Base-by-base conservation (phyloP, 768 basidiomycete species). In the Dioszegia crocea region DNA sequence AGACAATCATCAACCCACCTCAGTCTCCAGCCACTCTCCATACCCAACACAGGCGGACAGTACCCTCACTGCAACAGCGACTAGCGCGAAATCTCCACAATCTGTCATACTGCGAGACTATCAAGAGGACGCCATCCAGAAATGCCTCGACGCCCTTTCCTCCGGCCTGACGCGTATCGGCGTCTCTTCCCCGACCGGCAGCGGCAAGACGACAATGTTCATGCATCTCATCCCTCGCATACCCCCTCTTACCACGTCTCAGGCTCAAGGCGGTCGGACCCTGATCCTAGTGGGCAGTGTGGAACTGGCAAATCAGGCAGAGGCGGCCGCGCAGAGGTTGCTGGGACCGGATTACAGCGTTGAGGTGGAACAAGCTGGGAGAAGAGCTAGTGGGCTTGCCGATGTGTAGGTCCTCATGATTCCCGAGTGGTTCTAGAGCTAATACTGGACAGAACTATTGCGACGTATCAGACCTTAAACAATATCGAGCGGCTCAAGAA, bases 201-300 rank as follows among this genome's bases (percentile, higher is more conserved):
- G 68, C 17, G 84, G 84, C 52, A 97, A 98, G 77, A 98, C 93
- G 0, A 88, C 89, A 0, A 87, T 96, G 53, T 98, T 98, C 77
- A 84, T 92, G 36, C 84, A 85, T 2, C 83, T 97, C 21, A 81
- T 94, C 19, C 84, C 85, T 9, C 82, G 84, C 5, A 81, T 94
- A 74, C 6, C 70, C 84, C 27, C 21, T 5, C 36, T n/a, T 3
- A 21, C 6, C 45, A 19, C 6, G 23, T 12, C 27, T 36, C 10
- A 53, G n/a, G 33, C 19, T 16, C 40, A 16, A 21, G 4, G 21
- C 26, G 78, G 21, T 1, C 79, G 82, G 47, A 84, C 88, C 6
- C 78, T 98, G 59, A 85, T 97, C 62, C 82, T 98, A 27, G 92
- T 97, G 36, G 91, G 91, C 64, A 89, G 65, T 45, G 66, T 69